A percentile compares a stretch with the other conserved stretches of the same genome.
Evolutionary conservation across 164 flowering plant species (phyloP).

Genomic region (Nymphaea thermarum): DNA sequence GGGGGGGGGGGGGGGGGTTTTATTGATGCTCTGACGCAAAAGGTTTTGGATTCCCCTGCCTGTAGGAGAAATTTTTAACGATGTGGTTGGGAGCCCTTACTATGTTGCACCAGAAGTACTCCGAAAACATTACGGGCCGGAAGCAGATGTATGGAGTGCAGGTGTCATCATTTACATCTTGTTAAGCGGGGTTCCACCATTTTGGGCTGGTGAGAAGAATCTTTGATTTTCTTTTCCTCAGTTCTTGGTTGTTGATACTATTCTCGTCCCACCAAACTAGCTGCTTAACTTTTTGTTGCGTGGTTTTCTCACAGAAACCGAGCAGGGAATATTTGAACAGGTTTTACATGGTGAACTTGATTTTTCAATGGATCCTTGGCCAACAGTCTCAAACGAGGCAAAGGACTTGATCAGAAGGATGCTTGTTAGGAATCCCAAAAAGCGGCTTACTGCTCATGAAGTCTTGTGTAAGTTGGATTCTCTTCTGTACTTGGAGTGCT

Average conservation of each 20-base stretch:
- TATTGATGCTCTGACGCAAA: not conserved
- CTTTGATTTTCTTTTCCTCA: not conserved
- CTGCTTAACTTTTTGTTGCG: not conserved
- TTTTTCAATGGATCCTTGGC: slow-evolving; percentile 76
- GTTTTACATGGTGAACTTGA: slow-evolving; percentile 66
- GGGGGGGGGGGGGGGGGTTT: no score
- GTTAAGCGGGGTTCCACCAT: slow-evolving; percentile 78
- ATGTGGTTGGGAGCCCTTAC: slow-evolving; percentile 90
- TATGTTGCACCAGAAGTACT: slow-evolving; percentile 91
- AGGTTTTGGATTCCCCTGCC: not conserved
- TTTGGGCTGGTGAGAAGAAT: slow-evolving; percentile 74
- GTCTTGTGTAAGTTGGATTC: slow-evolving; percentile 52
- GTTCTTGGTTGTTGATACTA: not conserved
- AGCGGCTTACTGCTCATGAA: slow-evolving; percentile 68
- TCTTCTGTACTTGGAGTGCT: not conserved
- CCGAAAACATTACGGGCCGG: slow-evolving; percentile 56
- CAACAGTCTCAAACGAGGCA: slow-evolving; percentile 62
- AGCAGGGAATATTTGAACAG: slow-evolving; percentile 69
- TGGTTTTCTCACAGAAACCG: slow-evolving; percentile 33
- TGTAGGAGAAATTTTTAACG: slow-evolving; percentile 66
- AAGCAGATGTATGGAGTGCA: slow-evolving; percentile 90
- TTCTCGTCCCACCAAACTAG: not conserved
- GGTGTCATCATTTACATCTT: slow-evolving; percentile 77
- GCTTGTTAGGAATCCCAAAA: slow-evolving; percentile 62
- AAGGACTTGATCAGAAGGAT: slow-evolving; percentile 67